phyloP scores from a whole-genome alignment of 2,329 filamentous ascomycete species.

The Albophoma yamanashiensis region DNA sequence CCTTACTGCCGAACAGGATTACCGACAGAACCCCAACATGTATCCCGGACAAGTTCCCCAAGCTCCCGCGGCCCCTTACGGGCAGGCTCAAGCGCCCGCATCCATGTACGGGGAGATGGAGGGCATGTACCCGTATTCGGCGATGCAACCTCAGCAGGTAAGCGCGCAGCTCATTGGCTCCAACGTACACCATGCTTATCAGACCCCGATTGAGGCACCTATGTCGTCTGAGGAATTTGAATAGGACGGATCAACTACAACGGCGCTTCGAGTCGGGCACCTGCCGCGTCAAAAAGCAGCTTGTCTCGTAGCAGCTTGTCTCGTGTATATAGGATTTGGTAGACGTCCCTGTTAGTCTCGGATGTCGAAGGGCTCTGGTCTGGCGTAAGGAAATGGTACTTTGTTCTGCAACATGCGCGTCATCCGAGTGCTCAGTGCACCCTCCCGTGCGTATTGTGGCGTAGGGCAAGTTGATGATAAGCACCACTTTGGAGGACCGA shows the following conservation, averaged over 20 bases:
- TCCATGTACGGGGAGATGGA: constrained; percentile 72
- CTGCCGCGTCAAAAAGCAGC: neutral
- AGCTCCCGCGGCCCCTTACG: constrained; percentile 61
- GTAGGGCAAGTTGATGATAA: neutral
- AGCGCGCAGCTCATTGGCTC: constrained; percentile 15
- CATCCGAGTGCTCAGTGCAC: neutral
- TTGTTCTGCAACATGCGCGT: neutral
- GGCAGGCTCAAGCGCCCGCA: constrained; percentile 57
- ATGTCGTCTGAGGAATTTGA: constrained; percentile 37
- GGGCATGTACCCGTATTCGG: constrained; percentile 74
- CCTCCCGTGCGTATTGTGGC: neutral
- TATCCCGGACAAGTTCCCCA: constrained; percentile 71
- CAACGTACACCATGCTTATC: constrained; percentile 4
- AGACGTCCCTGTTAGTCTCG: neutral
- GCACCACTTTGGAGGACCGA: neutral
- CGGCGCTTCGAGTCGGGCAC: neutral
- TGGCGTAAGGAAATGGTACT: constrained; percentile 10
- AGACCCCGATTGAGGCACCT: constrained; percentile 20
- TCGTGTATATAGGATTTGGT: constrained; percentile 7
- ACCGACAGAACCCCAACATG: constrained; percentile 69
- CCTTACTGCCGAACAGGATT: constrained; percentile 62
- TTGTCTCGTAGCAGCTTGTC: neutral
- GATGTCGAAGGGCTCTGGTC: neutral
- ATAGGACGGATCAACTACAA: neutral
- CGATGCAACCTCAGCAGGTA: constrained; percentile 78